Conservation (phyloP, 345 rosid genomes). For the Eucalyptus virginea region DNA sequence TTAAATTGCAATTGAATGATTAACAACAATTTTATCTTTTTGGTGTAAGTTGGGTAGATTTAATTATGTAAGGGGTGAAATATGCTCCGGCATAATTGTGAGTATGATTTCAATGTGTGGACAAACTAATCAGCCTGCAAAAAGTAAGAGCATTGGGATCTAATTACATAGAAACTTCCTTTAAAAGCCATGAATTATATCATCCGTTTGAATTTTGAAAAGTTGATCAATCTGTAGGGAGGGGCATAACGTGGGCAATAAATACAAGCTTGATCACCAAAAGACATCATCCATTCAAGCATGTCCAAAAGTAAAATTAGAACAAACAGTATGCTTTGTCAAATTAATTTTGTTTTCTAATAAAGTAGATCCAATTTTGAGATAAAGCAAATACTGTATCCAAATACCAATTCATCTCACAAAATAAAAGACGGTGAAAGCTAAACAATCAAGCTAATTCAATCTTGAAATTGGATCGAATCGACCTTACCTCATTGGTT, state of each 20-base stretch:
- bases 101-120: background rate
- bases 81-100: background rate
- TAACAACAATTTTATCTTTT: no score
- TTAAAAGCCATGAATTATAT: background rate
- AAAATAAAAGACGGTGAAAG: fast-evolving
- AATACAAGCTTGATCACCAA: background rate
- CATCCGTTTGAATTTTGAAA: background rate
- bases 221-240: background rate
- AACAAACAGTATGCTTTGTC: background rate
- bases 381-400: background rate
- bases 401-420: fast-evolving
- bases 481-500: background rate
- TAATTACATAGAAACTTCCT: background rate
- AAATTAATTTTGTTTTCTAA: background rate
- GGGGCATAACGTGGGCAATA: background rate
- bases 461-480: background rate
- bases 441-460: fast-evolving
- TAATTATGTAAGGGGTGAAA: background rate
- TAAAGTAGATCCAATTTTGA: background rate
- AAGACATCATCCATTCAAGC: background rate
- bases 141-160: background rate
- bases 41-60: background rate
- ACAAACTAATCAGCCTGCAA: background rate
- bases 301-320: background rate
- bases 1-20: background rate